Evolutionary conservation across 768 basidiomycete species (phyloP), one percentile per base, ranked within the genome.

Genomic region (Hygrophorus russula): DNA sequence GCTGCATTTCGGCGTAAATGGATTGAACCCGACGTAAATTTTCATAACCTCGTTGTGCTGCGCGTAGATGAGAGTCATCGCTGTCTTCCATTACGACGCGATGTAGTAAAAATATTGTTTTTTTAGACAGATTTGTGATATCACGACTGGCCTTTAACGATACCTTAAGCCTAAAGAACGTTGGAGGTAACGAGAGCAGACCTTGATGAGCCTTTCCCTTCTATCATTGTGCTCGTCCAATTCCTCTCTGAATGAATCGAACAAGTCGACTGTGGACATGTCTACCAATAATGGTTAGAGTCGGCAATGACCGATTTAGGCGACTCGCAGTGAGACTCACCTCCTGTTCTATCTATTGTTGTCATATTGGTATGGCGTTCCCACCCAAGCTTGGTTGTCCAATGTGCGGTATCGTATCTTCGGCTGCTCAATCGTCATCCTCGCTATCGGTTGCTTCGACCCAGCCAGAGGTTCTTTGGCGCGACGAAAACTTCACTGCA

Each of bases 61-160:
- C 81, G 28, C 57, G 61, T 24, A 59, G 56, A 19, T 67, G 61
- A 5, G 52, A 49, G 10, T 53, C 50, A 14, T 51, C 51, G 28
- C 60, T 58, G 29, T 61, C 57, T 40, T 68, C 68, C 52, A 57
- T 53, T 3, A 64, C 59, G 46, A 80, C 64, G 39, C 91, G 82
- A 55, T 97, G 94, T 3, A 97, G 70, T 32, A 89, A 78, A 57
- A 98, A 98, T 49, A 99, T 97, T 50, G 80, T 69, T 63, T 89
- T 93, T 61, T 99, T 99, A 41, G 91, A 90, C 29, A 86, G 70
- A 52, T 80, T 86, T 18, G 93, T 97, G 40, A 90, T 74, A 62
- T 96, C 92, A 29, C 94, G 80, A 56, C 80, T 82, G 31, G 75
- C 71, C 86, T 89, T 58, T 11, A 9, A 14, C 31, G 30, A 38